Base-by-base conservation (phyloP, 148 eudicot genomes). In the Persicaria tinctoria region DNA sequence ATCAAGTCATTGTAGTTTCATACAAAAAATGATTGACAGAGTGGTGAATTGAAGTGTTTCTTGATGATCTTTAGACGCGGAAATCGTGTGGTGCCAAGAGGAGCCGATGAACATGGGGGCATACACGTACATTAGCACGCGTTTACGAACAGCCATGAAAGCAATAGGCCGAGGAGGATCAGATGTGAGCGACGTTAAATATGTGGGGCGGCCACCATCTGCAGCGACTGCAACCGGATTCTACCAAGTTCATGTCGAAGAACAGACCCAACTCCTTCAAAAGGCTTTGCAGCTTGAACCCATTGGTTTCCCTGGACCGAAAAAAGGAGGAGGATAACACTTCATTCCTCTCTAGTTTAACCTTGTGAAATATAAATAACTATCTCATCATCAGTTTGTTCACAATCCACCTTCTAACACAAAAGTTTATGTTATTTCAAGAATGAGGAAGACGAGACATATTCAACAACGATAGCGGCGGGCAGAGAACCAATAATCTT, bases 51-150 rank as follows among this genome's bases (percentile, higher is more conserved):
- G n/a, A 7, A 17, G 12, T 57, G 41, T 32, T 32, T 20, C 38
- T 18, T 57, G 38, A 17, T 8, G 8, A 57, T 17, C 18, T 57
- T 41, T 85, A 88, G 91, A 90, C 84, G 95, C 95, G 8, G 92
- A 90, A 82, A 62, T 90, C 16, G 92, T 88, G 32, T 90, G 92
- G 95, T 90, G 95, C 80, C 95, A 90, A 81, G 95, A 88, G 79
- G 95, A 90, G 82, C 90, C 92, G 46, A 85, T 90, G 95, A 90
- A 90, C 87, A 90, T 90, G 95, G 95, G 92, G 10, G 95, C 86
- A 13, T 86, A 85, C 81, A 73, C 16, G 68, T 88, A 86, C 82
- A 80, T 88, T 20, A 79, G 82, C 54, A 87, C 89, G 1, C 90
- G 95, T 3, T 86, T 90, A 62, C 56, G 78, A 51, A 86, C 90